Evolutionary conservation across 2,329 filamentous ascomycete species (phyloP), one percentile per base, ranked within the genome.

Genomic region (Xylariaceae sp.): DNA sequence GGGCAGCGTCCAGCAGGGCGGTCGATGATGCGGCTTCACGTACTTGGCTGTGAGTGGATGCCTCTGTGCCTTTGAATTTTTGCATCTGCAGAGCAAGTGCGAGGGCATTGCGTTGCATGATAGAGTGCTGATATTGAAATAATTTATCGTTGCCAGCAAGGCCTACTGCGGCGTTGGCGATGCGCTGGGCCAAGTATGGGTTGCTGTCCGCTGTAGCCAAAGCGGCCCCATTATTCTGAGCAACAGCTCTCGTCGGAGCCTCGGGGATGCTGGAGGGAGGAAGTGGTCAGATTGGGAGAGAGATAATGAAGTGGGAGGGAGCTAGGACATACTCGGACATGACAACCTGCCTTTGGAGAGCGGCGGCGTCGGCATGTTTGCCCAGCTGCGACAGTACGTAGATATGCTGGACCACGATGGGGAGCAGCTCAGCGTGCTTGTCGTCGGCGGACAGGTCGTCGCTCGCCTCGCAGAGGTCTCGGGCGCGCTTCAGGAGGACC

Each of bases 361-460:
- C 74, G 43, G 78, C 74, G 0, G 87, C 87, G 58, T 90, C 85
- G 22, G 82, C 76, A 14, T 74, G 62, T 59, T 85, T 85, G 15
- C 86, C 87, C 53, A 87, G 66, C 56, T 79, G 82, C 2, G 80
- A 78, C 49, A 87, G 76, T 1, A 89, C 85, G 59, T 86, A 91
- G 22, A 87, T 78, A 61, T 89, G 85, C 67, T 94, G 89, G 19
- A 89, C 79, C 31, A 84, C 75, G 50, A 95, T 90, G 10, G 89
- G 86, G 30, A 88, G 72, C 55, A 90, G 70, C 68, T 95, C 89
- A 0, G 80, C 77, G 64, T 80, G 76, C 71, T 88, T 90, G 57
- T 94, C 89, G 45, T 86, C 84, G 5, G 88, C 82, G 15, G 74
- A 77, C 51, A 92, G 70, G 51, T 92, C 88, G 44, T 90, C 86